Conservation (phyloP, 345 rosid genomes). For the Kandelia obovata region DNA sequence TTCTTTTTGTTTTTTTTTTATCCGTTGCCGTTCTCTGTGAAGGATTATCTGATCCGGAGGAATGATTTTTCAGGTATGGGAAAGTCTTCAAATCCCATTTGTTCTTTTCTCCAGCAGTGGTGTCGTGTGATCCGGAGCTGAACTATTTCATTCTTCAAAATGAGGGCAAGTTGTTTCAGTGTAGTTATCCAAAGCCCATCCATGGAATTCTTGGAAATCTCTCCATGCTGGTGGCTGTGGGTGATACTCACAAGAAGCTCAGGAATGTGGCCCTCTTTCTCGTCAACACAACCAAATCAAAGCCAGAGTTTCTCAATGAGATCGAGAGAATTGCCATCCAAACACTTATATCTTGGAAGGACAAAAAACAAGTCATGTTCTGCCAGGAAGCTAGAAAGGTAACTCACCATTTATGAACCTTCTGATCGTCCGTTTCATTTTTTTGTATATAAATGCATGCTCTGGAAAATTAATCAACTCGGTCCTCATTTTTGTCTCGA, state of each 20-base stretch:
- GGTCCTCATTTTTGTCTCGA: too few species aligned
- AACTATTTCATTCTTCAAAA: conserved; percentile 27
- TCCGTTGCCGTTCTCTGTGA: neutral
- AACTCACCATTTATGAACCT: neutral
- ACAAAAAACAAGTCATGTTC: conserved; percentile 38
- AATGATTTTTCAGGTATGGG: conserved; percentile 20
- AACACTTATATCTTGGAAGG: conserved; percentile 39
- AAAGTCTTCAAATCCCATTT: conserved; percentile 27
- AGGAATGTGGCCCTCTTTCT: conserved; percentile 40
- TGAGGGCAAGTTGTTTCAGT: conserved; percentile 26
- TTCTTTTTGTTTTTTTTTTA: too few species aligned
- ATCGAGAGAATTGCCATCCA: conserved; percentile 34
- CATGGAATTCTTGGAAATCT: conserved; percentile 52
- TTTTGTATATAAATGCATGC: neutral
- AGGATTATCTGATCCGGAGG: neutral
- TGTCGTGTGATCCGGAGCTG: conserved; percentile 22
- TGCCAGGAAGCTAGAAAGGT: conserved; percentile 51
- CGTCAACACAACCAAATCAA: conserved; percentile 41
- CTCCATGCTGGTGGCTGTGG: conserved; percentile 63
- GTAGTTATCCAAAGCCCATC: conserved; percentile 36
- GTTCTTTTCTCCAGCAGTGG: conserved; percentile 25
- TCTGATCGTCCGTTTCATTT: neutral
- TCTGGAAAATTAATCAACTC: neutral
- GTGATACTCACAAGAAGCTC: conserved; percentile 53
- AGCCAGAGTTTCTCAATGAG: conserved; percentile 44